A percentile compares a stretch with the other conserved stretches of the same genome.
These are phyloP conservation scores for Colletotrichum sp. DNA, from an alignment of 2,329 filamentous ascomycete genomes.

Conservation along the genomic window DNA sequence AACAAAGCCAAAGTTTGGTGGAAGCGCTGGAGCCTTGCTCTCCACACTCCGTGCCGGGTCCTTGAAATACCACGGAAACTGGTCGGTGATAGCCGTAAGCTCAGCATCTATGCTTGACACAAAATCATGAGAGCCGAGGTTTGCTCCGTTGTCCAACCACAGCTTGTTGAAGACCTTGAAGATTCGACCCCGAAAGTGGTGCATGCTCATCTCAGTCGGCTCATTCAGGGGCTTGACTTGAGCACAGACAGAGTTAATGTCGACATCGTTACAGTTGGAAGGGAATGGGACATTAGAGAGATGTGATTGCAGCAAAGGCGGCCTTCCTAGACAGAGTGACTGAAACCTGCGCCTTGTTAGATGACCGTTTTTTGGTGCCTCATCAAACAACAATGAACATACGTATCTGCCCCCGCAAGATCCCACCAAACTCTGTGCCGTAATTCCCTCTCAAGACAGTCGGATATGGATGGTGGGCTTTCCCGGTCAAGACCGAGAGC, in stretches of 20 bases:
- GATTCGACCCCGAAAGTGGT: constrained; percentile 19
- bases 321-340: not conserved
- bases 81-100: not conserved
- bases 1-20: constrained; percentile 8
- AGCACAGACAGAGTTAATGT: constrained; percentile 7
- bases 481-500: not conserved
- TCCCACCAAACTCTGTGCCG: not conserved
- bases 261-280: not conserved
- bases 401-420: not conserved
- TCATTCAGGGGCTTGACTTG: constrained; percentile 8
- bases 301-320: not conserved
- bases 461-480: not conserved
- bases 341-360: not conserved
- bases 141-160: not conserved
- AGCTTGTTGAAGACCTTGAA: constrained; percentile 20
- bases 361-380: not conserved
- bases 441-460: not conserved
- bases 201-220: constrained; percentile 22
- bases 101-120: not conserved
- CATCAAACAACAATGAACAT: not conserved
- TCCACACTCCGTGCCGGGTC: not conserved
- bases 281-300: not conserved
- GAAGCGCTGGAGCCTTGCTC: not conserved
- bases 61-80: not conserved
- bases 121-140: not conserved